A percentile compares a stretch with the other conserved stretches of the same genome.
Conservation (phyloP, 805 yeast genomes). For the Barnettozyma populi region DNA sequence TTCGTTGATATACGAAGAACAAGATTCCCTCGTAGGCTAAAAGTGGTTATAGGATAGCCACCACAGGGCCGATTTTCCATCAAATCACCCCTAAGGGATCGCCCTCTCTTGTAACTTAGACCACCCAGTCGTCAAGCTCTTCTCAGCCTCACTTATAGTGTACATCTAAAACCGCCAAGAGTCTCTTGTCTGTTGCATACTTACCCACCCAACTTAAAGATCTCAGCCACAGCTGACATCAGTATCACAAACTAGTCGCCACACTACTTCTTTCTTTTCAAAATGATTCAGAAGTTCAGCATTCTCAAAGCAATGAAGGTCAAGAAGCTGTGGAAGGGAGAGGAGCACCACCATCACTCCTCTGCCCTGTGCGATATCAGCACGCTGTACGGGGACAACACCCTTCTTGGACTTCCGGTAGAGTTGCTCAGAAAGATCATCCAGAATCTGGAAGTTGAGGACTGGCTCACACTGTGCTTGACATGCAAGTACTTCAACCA, state of each 20-base stretch:
- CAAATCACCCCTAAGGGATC: neutral
- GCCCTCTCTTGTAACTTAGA: neutral
- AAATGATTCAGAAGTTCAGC: conserved; percentile 3
- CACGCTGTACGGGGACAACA: conserved; percentile 25
- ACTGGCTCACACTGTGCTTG: conserved; percentile 27
- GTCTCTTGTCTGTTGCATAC: neutral
- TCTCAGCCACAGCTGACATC: neutral
- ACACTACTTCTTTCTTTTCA: neutral
- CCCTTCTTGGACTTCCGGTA: conserved; percentile 37
- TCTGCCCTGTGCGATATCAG: conserved; percentile 5
- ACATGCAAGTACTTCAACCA: conserved; percentile 34
- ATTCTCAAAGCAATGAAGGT: conserved; percentile 5
- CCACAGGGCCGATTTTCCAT: neutral
- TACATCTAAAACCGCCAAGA: neutral
- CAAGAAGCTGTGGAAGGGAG: neutral
- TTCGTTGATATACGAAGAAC: no score
- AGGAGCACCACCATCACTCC: conserved; percentile 7
- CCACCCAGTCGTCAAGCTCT: neutral
- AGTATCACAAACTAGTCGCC: neutral
- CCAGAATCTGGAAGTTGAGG: conserved; percentile 19
- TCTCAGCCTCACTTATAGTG: neutral
- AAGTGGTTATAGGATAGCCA: no score
- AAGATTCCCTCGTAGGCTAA: no score
- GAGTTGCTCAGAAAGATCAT: conserved; percentile 37
- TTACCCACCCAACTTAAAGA: neutral